A percentile compares a stretch with the other conserved stretches of the same genome.
phyloP scores from a whole-genome alignment of 2,329 filamentous ascomycete genomes.

The Curvularia lunata region DNA sequence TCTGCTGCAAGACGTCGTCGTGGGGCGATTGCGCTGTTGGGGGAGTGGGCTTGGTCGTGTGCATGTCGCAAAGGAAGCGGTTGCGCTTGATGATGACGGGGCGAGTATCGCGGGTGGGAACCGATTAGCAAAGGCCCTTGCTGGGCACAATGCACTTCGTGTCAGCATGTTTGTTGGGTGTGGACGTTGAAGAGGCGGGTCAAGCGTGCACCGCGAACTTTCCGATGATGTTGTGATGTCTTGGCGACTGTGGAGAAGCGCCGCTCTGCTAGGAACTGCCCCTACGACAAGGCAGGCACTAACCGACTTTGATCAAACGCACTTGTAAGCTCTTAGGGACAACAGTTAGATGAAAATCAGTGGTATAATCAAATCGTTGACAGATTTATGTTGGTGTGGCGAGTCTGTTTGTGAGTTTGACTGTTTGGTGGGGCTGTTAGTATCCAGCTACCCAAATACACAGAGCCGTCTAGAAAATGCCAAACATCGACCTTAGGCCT shows the following conservation, averaged over 20 bases:
- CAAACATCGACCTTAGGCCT: not conserved
- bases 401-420: too few species aligned
- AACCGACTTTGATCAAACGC: too few species aligned
- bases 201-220: constrained; percentile 13
- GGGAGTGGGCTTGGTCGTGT: constrained; percentile 34
- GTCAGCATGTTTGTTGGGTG: constrained; percentile 36
- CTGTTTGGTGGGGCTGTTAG: too few species aligned
- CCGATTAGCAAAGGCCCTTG: constrained; percentile 38
- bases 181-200: constrained; percentile 6
- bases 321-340: too few species aligned
- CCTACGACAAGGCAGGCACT: too few species aligned
- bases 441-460: too few species aligned
- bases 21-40: constrained; percentile 24
- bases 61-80: constrained; percentile 38
- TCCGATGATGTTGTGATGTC: constrained; percentile 9
- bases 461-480: not conserved
- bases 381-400: too few species aligned
- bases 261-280: not conserved
- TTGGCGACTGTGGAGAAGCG: constrained; percentile 13
- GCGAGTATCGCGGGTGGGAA: constrained; percentile 37
- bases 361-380: too few species aligned
- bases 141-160: constrained; percentile 40
- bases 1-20: constrained; percentile 17
- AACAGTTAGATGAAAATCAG: too few species aligned
- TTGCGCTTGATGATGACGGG: constrained; percentile 26